phyloP scores from a whole-genome alignment of 495 filamentous ascomycete genomes.

The Aspergillus bertholletiae region DNA sequence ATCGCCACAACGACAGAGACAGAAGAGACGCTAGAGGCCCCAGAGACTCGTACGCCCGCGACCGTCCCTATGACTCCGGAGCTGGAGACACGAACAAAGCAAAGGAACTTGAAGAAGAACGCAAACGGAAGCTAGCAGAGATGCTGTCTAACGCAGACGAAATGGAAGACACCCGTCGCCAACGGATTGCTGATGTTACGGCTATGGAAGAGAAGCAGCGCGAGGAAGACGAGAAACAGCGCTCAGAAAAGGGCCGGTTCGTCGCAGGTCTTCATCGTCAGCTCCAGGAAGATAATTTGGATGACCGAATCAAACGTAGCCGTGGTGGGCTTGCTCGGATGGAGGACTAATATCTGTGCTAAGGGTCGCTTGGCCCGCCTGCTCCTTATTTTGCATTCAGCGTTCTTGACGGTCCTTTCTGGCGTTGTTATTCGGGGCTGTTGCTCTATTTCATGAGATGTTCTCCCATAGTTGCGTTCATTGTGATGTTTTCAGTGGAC shows the following conservation, averaged over 20 bases:
- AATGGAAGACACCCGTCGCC: conserved; percentile 70
- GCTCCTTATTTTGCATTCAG: background rate
- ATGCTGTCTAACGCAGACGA: conserved; percentile 86
- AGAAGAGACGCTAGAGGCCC: conserved; percentile 15
- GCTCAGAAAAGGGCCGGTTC: conserved; percentile 40
- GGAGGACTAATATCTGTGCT: conserved; percentile 23
- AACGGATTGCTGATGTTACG: conserved; percentile 64
- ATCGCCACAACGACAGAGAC: conserved; percentile 10
- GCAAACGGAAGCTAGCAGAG: conserved; percentile 64
- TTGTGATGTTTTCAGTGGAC: background rate
- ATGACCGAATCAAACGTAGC: conserved; percentile 39
- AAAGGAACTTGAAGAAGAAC: conserved; percentile 37
- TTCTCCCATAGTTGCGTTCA: background rate
- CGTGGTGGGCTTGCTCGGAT: conserved; percentile 36
- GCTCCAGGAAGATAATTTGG: conserved; percentile 38
- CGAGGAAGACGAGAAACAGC: conserved; percentile 57
- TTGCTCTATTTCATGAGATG: background rate
- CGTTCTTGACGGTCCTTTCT: background rate
- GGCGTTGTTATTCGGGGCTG: background rate
- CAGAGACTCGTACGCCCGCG: conserved; percentile 20
- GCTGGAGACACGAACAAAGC: conserved; percentile 6
- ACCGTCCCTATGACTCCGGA: conserved; percentile 10
- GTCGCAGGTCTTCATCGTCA: conserved; percentile 38
- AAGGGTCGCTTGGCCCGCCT: too few species aligned
- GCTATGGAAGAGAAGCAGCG: conserved; percentile 59